Evolutionary conservation across 129 eudicot genomes (phyloP).

Genomic region (Erigeron canadensis): DNA sequence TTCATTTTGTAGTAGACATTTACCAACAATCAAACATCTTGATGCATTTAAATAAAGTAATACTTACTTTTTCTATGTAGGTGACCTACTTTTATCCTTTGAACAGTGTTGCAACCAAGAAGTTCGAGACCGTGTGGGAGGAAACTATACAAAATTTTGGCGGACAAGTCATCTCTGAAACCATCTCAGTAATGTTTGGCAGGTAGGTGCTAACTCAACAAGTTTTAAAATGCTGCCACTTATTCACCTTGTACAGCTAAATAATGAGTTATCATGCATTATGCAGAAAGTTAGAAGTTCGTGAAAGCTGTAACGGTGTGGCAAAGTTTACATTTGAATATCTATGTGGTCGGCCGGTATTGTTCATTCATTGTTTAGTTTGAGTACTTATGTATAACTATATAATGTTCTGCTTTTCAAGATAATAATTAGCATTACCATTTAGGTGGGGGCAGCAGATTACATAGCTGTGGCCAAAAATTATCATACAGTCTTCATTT

Average conservation of each 20-base stretch:
- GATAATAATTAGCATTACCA: slow-evolving; percentile 17
- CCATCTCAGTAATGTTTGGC: slow-evolving; percentile 92
- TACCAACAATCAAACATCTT: not conserved
- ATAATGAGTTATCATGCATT: slow-evolving; percentile 24
- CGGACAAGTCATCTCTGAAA: slow-evolving; percentile 49
- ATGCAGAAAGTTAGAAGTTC: slow-evolving; percentile 75
- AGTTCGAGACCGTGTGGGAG: slow-evolving; percentile 67
- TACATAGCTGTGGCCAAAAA: slow-evolving; percentile 83
- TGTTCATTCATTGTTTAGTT: slow-evolving; percentile 11
- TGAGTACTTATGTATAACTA: not conserved
- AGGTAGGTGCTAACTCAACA: slow-evolving; percentile 50
- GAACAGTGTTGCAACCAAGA: slow-evolving; percentile 40
- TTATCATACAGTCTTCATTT: slow-evolving; percentile 83
- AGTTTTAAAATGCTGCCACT: slow-evolving; percentile 17
- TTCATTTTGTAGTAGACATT: slow-evolving; percentile 1
- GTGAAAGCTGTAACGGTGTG: slow-evolving; percentile 85
- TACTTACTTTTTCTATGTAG: slow-evolving; percentile 38
- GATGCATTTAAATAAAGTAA: not conserved
- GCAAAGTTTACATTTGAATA: slow-evolving; percentile 84
- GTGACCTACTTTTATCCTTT: slow-evolving; percentile 76
- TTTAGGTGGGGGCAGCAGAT: slow-evolving; percentile 96
- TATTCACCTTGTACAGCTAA: not conserved
- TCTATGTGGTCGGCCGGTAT: slow-evolving; percentile 92
- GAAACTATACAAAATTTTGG: slow-evolving; percentile 44
- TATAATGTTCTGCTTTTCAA: not conserved